Conservation (phyloP, 148 eudicot genomes). For the Rhododendron mucronatum region DNA sequence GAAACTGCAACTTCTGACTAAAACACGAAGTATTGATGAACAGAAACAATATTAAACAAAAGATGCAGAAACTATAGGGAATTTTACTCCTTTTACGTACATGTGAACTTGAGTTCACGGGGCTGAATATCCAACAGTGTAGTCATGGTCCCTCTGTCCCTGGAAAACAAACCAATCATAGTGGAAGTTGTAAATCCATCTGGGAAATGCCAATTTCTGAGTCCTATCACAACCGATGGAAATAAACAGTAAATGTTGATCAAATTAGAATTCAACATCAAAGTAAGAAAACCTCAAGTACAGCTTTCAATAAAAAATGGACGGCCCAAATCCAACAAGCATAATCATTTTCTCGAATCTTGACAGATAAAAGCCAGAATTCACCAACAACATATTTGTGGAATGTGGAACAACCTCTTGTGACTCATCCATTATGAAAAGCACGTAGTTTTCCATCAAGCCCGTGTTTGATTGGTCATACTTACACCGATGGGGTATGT, state of each 20-base stretch:
- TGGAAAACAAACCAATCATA: constrained; percentile 14
- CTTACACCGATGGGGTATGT: neutral
- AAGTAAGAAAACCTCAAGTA: neutral
- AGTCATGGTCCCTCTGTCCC: constrained; percentile 31
- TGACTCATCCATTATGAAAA: neutral
- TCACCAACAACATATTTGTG: neutral
- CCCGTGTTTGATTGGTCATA: neutral
- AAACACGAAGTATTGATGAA: neutral
- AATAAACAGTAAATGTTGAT: neutral
- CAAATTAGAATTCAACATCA: neutral
- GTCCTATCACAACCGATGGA: neutral
- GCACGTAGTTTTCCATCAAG: neutral
- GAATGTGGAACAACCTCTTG: neutral
- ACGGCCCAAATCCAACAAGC: neutral
- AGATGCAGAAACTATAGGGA: neutral
- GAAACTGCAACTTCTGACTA: neutral
- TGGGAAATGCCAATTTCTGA: neutral
- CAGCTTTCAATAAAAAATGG: neutral
- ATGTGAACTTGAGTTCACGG: constrained; percentile 49
- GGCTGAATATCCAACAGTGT: constrained; percentile 62
- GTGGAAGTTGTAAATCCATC: neutral
- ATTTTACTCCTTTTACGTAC: constrained; percentile 31
- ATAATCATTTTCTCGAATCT: neutral
- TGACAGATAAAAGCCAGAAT: neutral
- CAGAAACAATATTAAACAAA: neutral